Percentiles rank a stretch among this genome's conserved stretches.
phyloP scores from a whole-genome alignment of 176 grass and related monocot genomes.

The Rhipidocladum racemiflorum region DNA sequence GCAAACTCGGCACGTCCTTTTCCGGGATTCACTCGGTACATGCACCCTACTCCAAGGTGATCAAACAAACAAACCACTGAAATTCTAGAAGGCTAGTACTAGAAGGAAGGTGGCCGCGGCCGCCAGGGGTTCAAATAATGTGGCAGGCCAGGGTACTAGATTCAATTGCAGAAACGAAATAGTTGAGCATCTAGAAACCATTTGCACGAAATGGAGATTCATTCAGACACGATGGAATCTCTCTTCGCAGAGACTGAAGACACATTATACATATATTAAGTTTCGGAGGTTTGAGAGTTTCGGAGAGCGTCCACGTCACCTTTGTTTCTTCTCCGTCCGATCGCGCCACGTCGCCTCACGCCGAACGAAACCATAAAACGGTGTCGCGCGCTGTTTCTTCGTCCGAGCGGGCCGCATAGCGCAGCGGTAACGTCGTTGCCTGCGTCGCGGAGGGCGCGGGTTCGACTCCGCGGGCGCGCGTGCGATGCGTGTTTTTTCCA shows the following conservation, averaged over 20 bases:
- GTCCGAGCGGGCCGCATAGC: no score
- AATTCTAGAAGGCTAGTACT: background rate
- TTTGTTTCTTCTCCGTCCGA: no score
- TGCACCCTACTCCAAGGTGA: background rate
- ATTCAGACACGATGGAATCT: background rate
- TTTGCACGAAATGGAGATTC: background rate
- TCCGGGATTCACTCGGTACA: background rate
- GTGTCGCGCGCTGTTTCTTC: no score
- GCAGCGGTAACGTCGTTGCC: no score
- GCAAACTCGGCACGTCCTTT: background rate
- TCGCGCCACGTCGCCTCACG: no score
- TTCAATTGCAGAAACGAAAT: background rate
- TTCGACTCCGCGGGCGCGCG: no score
- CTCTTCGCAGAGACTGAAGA: background rate
- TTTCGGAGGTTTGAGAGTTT: no score
- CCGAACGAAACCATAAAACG: no score
- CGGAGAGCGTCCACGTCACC: no score
- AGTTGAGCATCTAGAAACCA: background rate
- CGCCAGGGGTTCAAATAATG: background rate
- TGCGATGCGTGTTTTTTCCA: no score
- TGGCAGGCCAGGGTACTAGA: background rate
- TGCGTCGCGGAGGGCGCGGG: no score
- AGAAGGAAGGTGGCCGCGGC: background rate
- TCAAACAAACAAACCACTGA: background rate
- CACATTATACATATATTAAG: no score